Conservation (phyloP, 2,329 filamentous ascomycete genomes). For the Fusarium paranaense region DNA sequence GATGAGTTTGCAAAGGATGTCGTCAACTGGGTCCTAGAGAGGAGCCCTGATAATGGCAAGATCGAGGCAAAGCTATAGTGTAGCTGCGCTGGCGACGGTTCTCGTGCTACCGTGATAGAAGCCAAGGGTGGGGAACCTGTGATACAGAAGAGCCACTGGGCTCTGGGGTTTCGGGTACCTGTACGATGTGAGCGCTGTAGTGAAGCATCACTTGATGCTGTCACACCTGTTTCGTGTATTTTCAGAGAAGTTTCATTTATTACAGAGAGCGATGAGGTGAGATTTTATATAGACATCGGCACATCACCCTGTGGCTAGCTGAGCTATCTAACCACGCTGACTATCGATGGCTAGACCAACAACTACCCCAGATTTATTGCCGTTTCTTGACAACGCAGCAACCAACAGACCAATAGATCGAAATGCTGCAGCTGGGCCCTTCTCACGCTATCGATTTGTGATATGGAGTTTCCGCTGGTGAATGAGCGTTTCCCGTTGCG, state of each 20-base stretch:
- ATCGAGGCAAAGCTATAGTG: constrained; percentile 54
- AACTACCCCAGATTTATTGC: neutral
- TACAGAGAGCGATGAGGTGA: neutral
- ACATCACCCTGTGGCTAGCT: constrained; percentile 11
- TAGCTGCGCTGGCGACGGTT: neutral
- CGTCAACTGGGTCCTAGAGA: constrained; percentile 72
- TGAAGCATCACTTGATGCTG: constrained; percentile 12
- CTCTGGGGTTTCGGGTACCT: neutral
- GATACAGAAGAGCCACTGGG: neutral
- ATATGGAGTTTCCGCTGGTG: constrained; percentile 1
- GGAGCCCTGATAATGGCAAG: constrained; percentile 37
- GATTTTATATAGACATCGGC: constrained; percentile 1
- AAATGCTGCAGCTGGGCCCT: neutral
- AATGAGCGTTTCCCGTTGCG: neutral
- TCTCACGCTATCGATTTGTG: constrained; percentile 2
- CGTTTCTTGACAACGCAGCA: neutral
- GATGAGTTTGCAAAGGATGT: constrained; percentile 70
- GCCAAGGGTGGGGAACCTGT: neutral
- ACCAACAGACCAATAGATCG: constrained; percentile 27
- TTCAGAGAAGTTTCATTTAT: neutral
- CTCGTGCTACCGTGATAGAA: neutral
- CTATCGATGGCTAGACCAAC: neutral
- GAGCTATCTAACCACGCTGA: neutral
- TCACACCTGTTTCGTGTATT: neutral
- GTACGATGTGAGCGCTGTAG: neutral